phyloP scores from a whole-genome alignment of 2,329 filamentous ascomycete species.

The Periconia sp. region DNA sequence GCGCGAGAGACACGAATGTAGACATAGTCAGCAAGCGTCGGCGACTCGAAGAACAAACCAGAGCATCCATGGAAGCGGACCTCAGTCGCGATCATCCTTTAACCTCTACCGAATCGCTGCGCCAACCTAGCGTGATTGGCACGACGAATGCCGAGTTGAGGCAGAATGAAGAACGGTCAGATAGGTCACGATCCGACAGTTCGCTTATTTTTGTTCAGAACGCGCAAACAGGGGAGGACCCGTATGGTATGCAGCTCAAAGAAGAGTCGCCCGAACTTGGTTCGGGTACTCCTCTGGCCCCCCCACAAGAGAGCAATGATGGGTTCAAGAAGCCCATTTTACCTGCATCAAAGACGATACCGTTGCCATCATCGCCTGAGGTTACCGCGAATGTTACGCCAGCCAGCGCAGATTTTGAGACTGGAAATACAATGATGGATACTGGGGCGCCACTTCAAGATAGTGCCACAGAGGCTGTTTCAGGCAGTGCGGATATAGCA shows the following conservation, averaged over 20 bases:
- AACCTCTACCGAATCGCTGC: constrained; percentile 26
- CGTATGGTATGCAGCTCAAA: constrained; percentile 24
- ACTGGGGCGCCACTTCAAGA: neutral
- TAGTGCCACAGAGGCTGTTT: neutral
- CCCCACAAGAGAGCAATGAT: constrained; percentile 2
- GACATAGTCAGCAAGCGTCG: constrained; percentile 23
- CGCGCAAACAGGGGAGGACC: constrained; percentile 19
- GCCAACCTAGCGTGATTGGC: constrained; percentile 13
- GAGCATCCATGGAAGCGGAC: constrained; percentile 11
- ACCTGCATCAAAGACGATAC: constrained; percentile 3
- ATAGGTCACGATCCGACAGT: constrained; percentile 17
- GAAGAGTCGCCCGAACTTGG: constrained; percentile 29
- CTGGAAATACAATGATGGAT: neutral
- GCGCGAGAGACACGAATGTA: constrained; percentile 13
- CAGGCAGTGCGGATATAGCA: neutral
- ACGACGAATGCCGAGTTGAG: neutral
- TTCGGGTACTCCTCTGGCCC: neutral
- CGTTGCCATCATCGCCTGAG: neutral
- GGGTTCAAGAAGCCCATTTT: constrained; percentile 8
- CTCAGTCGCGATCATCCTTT: constrained; percentile 29
- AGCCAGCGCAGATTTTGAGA: neutral
- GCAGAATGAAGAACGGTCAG: neutral
- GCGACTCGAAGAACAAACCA: constrained; percentile 20
- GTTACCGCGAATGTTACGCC: neutral
- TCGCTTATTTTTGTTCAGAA: constrained; percentile 22